These are phyloP conservation scores for Leccinum longicurvipes DNA, from an alignment of 768 basidiomycete species.

Conservation along the genomic window DNA sequence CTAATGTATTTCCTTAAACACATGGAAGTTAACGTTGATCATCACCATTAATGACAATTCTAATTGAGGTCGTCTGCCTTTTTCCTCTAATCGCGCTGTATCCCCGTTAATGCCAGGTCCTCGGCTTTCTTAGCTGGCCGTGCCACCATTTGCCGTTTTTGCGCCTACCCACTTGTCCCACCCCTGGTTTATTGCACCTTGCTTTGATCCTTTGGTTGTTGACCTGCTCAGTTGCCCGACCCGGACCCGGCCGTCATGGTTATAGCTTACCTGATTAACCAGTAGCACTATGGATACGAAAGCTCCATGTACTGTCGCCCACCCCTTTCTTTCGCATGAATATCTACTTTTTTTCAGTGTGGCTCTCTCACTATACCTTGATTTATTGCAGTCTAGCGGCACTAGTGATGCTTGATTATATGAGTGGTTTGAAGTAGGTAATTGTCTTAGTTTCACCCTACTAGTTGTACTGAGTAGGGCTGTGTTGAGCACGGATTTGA, in stretches of 20 bases:
- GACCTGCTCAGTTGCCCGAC: not conserved
- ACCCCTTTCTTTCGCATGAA: not conserved
- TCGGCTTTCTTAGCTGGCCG: not conserved
- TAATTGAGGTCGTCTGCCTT: not conserved
- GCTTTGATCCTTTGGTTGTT: not conserved
- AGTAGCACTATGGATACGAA: not conserved
- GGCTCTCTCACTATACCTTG: not conserved
- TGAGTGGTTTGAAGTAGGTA: not conserved
- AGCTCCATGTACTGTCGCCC: not conserved
- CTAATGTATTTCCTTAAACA: not conserved
- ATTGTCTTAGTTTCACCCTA: not conserved
- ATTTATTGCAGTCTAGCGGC: not conserved
- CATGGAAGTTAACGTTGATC: not conserved
- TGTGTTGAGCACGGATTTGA: not conserved
- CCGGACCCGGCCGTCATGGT: no score
- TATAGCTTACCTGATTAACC: not conserved
- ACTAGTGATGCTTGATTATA: not conserved
- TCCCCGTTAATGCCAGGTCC: not conserved
- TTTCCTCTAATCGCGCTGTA: not conserved
- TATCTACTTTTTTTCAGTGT: not conserved
- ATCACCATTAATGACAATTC: not conserved
- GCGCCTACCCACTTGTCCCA: not conserved
- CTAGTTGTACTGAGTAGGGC: no score
- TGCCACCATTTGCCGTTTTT: not conserved
- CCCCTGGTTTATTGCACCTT: not conserved